phyloP scores from a whole-genome alignment of 768 basidiomycete genomes.

The Butyriboletus loyo region DNA sequence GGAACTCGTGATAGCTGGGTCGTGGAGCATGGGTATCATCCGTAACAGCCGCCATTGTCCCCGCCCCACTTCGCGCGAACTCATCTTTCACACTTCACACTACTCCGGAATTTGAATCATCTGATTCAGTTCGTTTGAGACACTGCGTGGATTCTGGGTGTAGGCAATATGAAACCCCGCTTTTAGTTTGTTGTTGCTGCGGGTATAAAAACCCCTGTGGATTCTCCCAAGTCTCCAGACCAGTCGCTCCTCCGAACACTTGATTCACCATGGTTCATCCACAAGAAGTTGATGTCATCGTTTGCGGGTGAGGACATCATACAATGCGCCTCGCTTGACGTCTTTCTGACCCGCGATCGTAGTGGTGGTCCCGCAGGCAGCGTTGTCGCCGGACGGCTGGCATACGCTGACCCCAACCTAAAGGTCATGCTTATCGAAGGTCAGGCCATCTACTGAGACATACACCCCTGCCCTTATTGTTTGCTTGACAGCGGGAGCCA shows the following conservation, averaged over 20 bases:
- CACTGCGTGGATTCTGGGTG: neutral
- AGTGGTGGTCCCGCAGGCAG: constrained; percentile 66
- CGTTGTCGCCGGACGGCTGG: constrained; percentile 66
- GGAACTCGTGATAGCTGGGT: neutral
- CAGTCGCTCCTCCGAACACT: neutral
- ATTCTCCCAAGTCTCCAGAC: neutral
- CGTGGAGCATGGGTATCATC: neutral
- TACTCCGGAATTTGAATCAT: constrained; percentile 9
- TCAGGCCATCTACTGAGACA: constrained; percentile 16
- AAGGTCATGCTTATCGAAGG: constrained; percentile 79
- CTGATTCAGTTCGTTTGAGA: constrained; percentile 10
- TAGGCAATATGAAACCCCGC: neutral
- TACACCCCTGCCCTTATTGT: neutral
- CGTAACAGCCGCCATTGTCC: neutral
- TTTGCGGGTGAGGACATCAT: constrained; percentile 44
- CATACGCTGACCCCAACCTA: constrained; percentile 66
- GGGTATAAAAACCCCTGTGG: constrained; percentile 13
- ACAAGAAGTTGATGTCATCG: constrained; percentile 71
- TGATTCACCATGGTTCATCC: constrained; percentile 44
- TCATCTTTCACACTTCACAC: neutral
- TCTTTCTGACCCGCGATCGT: constrained; percentile 8
- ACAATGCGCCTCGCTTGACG: neutral
- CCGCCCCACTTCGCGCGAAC: neutral
- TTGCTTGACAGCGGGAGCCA: constrained; percentile 50
- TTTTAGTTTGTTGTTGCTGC: constrained; percentile 1